Conservation (phyloP, 768 basidiomycete genomes). For the Podaxis sp. region DNA sequence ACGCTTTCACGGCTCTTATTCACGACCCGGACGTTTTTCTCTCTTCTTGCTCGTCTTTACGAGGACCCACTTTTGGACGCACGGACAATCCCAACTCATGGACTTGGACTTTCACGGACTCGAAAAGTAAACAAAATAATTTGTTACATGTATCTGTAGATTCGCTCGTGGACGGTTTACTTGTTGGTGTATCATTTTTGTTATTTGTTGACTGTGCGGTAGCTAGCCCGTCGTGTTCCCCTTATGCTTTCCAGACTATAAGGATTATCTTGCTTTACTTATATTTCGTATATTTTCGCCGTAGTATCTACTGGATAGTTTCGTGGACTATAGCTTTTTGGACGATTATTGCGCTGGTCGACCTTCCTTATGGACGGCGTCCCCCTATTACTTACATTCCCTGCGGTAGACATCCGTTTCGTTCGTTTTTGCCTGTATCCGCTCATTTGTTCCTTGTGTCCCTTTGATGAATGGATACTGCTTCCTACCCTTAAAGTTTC, state of each 20-base stretch:
- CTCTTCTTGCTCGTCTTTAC: constrained; percentile 9
- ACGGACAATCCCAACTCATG: not conserved
- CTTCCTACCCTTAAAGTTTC: not conserved
- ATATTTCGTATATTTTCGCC: constrained; percentile 8
- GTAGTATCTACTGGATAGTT: constrained; percentile 14
- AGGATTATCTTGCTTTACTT: constrained; percentile 9
- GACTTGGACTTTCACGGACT: constrained; percentile 11
- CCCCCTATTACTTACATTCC: not conserved
- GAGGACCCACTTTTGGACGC: constrained; percentile 4
- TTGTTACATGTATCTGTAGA: constrained; percentile 15
- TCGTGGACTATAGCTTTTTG: not conserved
- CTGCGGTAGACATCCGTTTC: not conserved
- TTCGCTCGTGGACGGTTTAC: constrained; percentile 11
- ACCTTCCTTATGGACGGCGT: not conserved
- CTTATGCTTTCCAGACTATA: constrained; percentile 3
- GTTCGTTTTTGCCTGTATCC: not conserved
- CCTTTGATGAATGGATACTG: not conserved
- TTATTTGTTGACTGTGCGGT: not conserved
- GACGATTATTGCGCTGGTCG: constrained; percentile 5
- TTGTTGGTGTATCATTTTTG: constrained; percentile 14
- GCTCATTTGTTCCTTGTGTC: not conserved
- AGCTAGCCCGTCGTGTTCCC: not conserved
- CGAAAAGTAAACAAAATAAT: constrained; percentile 15
- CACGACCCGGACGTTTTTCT: not conserved
- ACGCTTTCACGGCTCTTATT: constrained; percentile 9